phyloP scores from a whole-genome alignment of 106 monocot genomes.

The Dendrobium huoshanense region DNA sequence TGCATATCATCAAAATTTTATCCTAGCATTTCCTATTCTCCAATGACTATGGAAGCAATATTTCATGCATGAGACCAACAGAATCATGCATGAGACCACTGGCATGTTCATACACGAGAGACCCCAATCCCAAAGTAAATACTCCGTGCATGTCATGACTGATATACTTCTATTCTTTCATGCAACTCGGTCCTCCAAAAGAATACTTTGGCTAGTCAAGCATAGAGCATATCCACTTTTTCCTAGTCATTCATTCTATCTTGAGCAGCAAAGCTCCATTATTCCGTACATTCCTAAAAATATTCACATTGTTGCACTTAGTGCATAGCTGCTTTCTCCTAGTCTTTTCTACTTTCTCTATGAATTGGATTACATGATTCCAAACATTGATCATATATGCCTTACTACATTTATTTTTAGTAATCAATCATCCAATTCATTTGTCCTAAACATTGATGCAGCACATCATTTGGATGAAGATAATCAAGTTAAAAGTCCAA shows the following conservation, averaged over 20 bases:
- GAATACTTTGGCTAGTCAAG: background rate
- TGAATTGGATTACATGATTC: background rate
- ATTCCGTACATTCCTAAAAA: background rate
- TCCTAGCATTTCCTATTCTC: background rate
- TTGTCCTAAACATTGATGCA: background rate
- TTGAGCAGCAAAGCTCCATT: background rate
- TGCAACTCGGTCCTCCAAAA: background rate
- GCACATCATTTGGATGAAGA: no score
- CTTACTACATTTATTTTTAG: background rate
- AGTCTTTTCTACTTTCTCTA: background rate
- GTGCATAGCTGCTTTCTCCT: background rate
- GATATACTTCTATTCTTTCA: background rate
- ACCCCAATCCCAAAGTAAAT: background rate
- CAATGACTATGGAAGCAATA: background rate
- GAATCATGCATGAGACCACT: background rate
- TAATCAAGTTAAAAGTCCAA: no score
- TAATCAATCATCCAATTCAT: background rate
- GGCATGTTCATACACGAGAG: background rate
- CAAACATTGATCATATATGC: background rate
- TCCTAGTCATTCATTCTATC: background rate
- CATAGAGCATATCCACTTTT: background rate
- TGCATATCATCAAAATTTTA: background rate
- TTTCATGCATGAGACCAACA: background rate
- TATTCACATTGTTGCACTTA: background rate
- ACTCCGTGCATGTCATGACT: background rate